Evolutionary conservation across 192 early-diverging fungal species (phyloP), one percentile per base, ranked within the genome.

Genomic region (Helicostylum pulchrum): DNA sequence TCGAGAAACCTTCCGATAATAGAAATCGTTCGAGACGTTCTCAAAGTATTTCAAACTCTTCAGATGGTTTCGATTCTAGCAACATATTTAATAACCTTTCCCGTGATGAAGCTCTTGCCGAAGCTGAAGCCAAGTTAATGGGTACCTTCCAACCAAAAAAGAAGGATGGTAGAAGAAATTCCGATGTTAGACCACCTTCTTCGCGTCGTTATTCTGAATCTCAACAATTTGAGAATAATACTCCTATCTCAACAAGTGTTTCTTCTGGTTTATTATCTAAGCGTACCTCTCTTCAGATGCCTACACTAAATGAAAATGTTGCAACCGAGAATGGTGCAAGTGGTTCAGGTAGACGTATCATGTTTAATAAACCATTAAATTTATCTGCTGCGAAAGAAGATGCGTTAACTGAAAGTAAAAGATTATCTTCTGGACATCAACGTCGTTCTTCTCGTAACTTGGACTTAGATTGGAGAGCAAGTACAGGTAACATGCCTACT

Each of bases 91-190:
- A 57, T 36, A 23, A 57, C 45, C 21, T 54, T 8, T 66, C 74
- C 23, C 61, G 74, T 30, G 68, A 61, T 9, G 69, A 65, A 34
- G 74, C 74, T 12, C 51, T 71, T 6, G 74, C 74, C 7, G 74
- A 76, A 53, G 68, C 74, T 30, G 74, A 76, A 26, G 74, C 74
- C 48, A 76, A 76, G 19, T 39, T 76, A 45, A 76, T 68, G 74
- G 74, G 74, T 9, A 76, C 74, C 1, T 76, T 67, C 20, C 58
- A 59, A 34, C 47, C 17, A 26, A 43, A 66, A 12, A 26, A n/a
- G 9, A 15, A 9, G 15, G 14, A 48, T 48, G 12, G 12, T 48
- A 17, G 12, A 14, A 48, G 15, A 17, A 14, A 17, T 17, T 48
- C 46, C 1, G 36, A 39, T 10, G 7, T 39, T 4, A 39, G 36